phyloP scores from a whole-genome alignment of 1,284 basidiomycete species.

The Cystobasidium pallidum region DNA sequence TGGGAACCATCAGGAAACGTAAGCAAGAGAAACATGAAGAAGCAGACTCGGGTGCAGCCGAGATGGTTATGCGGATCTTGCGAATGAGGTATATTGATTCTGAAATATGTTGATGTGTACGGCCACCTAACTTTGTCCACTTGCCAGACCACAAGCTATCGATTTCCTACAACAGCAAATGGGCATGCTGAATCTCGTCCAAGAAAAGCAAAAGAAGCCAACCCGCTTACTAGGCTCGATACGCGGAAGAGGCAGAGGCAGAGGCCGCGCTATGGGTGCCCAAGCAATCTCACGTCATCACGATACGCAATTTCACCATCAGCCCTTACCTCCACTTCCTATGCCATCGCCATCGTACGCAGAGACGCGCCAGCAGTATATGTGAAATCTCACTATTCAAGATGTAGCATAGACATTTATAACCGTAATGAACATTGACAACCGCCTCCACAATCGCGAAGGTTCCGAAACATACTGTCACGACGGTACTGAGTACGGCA shows the following conservation, averaged over 20 bases:
- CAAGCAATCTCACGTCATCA: slow-evolving; percentile 8
- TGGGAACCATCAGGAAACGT: slow-evolving; percentile 92
- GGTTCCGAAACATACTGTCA: too few species aligned
- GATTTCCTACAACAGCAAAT: slow-evolving; percentile 85
- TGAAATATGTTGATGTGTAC: too few species aligned
- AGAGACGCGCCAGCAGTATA: background rate
- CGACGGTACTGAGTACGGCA: too few species aligned
- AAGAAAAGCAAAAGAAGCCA: slow-evolving; percentile 43
- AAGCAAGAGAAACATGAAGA: slow-evolving; percentile 89
- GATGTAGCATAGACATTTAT: background rate
- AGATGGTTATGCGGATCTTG: slow-evolving; percentile 88
- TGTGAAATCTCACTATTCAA: background rate
- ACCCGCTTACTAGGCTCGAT: slow-evolving; percentile 40
- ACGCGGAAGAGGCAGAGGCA: slow-evolving; percentile 31
- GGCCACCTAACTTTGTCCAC: background rate
- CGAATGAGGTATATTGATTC: slow-evolving; percentile 72
- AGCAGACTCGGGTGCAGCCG: slow-evolving; percentile 69
- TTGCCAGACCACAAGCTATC: slow-evolving; percentile 70
- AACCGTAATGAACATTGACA: too few species aligned
- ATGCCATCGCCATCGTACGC: background rate
- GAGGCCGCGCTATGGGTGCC: background rate
- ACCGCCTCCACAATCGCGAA: too few species aligned
- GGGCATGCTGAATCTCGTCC: slow-evolving; percentile 50
- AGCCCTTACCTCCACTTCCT: slow-evolving; percentile 30
- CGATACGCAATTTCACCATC: slow-evolving; percentile 1